phyloP scores from a whole-genome alignment of 2,329 filamentous ascomycete genomes.

The Paecilomyces niveus region DNA sequence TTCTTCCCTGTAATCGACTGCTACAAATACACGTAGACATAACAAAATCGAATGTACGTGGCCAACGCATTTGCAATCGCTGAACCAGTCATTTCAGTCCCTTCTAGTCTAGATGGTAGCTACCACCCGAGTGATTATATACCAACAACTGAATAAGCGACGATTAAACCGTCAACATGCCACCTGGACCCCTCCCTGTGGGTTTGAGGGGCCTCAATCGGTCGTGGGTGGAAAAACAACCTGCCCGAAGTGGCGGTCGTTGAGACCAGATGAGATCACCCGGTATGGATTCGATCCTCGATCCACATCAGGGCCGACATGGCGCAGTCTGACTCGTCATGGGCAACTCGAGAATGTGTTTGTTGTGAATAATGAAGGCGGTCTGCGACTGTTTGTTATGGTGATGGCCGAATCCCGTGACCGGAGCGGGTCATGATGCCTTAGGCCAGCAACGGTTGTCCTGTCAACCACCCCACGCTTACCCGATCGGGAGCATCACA shows the following conservation, averaged over 20 bases:
- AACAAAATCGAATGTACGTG: neutral
- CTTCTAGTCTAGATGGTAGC: neutral
- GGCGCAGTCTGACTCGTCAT: neutral
- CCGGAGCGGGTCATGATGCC: conserved; percentile 6
- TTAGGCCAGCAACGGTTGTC: conserved; percentile 29
- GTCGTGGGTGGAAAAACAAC: neutral
- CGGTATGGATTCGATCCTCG: neutral
- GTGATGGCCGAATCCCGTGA: neutral
- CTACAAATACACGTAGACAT: neutral
- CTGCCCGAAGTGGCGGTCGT: neutral
- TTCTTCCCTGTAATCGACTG: too few species aligned
- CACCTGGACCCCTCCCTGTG: neutral
- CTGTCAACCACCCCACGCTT: conserved; percentile 30
- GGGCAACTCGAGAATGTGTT: neutral
- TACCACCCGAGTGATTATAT: neutral
- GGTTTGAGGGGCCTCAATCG: neutral
- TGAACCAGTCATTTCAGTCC: neutral
- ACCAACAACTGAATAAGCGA: neutral
- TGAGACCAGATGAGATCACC: neutral
- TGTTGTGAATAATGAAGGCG: neutral
- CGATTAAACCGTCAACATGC: neutral
- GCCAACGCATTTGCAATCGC: neutral
- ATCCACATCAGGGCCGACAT: neutral
- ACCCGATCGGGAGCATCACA: conserved; percentile 24
- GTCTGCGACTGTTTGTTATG: neutral